Evolutionary conservation across 2,329 filamentous ascomycete species (phyloP), one percentile per base, ranked within the genome.

Genomic region (Bipolaris zeicola): DNA sequence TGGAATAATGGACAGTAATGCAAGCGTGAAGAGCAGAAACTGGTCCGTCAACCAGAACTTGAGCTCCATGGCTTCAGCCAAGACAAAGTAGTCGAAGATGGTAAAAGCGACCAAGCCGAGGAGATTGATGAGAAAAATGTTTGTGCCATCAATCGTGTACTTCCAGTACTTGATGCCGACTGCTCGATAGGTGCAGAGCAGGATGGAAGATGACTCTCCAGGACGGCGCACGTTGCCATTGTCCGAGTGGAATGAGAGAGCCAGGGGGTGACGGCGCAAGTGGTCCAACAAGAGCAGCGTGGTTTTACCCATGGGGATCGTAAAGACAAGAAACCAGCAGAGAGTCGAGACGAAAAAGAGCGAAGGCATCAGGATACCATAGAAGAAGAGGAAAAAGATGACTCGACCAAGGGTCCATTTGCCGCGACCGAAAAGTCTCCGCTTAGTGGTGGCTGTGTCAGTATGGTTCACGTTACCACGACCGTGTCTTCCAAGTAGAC

Each of bases 81-180:
- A 81, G 22, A 99, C 82, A 57, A 87, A 87, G 83, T 94, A 98
- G 80, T 99, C 95, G 63, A 96, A 86, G 61, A 99, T 96, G 70
- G 94, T 90, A 72, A 99, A 97, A 22, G 91, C 80, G n/a, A 99
- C 95, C 16, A 99, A 86, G 11, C 87, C 89, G 79, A 98, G 91
- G 55, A 99, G 85, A 75, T 99, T 99, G 81, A 99, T 97, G 64
- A 99, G 86, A 79, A 99, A 98, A 72, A 99, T 96, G 78, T 99
- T 99, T 59, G 95, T 99, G 52, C 95, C 96, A 72, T 99, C 95
- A 56, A 99, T 83, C 3, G 95, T 99, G 78, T 99, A 99, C 79
- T 99, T 99, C 94, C 96, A 99, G 81, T 99, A 99, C 76, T 94
- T 94, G 65, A 87, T 83, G 11, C 95, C 95, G 11, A 96, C 94